phyloP scores from a whole-genome alignment of 2,329 filamentous ascomycete species.

The Orbilia blumenaviensis region DNA sequence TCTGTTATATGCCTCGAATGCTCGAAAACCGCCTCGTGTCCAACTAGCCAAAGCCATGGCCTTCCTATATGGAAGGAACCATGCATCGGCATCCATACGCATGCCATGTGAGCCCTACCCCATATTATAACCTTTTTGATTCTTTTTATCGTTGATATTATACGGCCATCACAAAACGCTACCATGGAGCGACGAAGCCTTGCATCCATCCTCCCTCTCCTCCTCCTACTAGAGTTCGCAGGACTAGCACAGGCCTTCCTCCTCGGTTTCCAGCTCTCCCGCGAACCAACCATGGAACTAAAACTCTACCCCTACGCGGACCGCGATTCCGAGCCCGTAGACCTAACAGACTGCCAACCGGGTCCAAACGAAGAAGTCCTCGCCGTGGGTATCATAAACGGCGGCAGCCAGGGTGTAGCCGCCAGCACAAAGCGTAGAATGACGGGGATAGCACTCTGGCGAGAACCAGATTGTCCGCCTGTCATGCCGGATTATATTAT shows the following conservation, averaged over 20 bases:
- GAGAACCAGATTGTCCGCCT: not conserved
- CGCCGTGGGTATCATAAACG: slow-evolving; percentile 34
- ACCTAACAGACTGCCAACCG: slow-evolving; percentile 21
- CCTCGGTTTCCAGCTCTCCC: slow-evolving; percentile 23
- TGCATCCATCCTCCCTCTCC: too few relatives aligned
- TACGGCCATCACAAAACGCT: too few relatives aligned
- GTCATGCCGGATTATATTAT: slow-evolving; percentile 17
- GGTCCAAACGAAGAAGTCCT: slow-evolving; percentile 17
- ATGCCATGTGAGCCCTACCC: not conserved
- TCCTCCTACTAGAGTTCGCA: not conserved
- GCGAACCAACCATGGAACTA: not conserved
- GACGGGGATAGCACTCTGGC: slow-evolving; percentile 28
- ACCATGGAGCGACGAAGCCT: not conserved
- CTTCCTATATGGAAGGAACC: too few relatives aligned
- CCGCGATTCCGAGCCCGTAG: not conserved
- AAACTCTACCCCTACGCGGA: slow-evolving; percentile 8
- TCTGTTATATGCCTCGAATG: slow-evolving; percentile 19
- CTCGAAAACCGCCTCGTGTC: slow-evolving; percentile 8
- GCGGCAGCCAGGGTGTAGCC: not conserved
- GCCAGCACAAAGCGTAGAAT: slow-evolving; percentile 8
- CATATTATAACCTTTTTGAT: too few relatives aligned
- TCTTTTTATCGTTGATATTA: too few relatives aligned
- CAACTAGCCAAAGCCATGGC: too few relatives aligned
- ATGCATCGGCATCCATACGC: not conserved
- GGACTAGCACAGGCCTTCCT: slow-evolving; percentile 7